phyloP scores from a whole-genome alignment of 2,329 filamentous ascomycete species.

The Geosmithia putterillii region DNA sequence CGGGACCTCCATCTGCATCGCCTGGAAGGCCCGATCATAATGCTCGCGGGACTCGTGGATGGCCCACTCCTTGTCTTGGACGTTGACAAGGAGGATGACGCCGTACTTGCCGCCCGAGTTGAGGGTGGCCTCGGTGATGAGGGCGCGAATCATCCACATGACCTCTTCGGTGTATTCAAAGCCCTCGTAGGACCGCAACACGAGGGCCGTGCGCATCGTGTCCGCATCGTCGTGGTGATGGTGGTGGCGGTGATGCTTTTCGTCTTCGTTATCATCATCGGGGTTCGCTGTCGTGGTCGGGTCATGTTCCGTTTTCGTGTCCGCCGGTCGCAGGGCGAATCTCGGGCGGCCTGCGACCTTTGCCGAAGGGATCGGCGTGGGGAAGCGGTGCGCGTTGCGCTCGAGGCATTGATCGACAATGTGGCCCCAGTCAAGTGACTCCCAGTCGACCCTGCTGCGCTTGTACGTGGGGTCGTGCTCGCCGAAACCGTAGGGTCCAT shows the following conservation, averaged over 20 bases:
- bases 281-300: too few species aligned
- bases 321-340: background rate
- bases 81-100: constrained; percentile 49
- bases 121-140: constrained; percentile 49
- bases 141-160: constrained; percentile 48
- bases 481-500: constrained; percentile 16
- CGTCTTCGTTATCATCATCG: too few species aligned
- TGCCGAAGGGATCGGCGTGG: background rate
- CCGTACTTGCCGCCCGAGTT: constrained; percentile 52
- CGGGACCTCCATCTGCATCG: constrained; percentile 27
- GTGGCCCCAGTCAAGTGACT: constrained; percentile 18
- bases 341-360: background rate
- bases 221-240: background rate
- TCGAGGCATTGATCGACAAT: constrained; percentile 24
- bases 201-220: constrained; percentile 9
- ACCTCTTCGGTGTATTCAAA: constrained; percentile 49
- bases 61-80: constrained; percentile 41
- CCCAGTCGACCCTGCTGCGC: constrained; percentile 15
- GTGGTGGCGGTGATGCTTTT: too few species aligned
- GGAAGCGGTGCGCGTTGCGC: constrained; percentile 39
- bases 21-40: constrained; percentile 36
- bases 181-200: constrained; percentile 18
- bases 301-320: background rate
- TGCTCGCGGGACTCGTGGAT: constrained; percentile 40
- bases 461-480: constrained; percentile 11